These are phyloP conservation scores for Euptelea pleiosperma DNA, from an alignment of 164 flowering plant genomes.

Conservation along the genomic window DNA sequence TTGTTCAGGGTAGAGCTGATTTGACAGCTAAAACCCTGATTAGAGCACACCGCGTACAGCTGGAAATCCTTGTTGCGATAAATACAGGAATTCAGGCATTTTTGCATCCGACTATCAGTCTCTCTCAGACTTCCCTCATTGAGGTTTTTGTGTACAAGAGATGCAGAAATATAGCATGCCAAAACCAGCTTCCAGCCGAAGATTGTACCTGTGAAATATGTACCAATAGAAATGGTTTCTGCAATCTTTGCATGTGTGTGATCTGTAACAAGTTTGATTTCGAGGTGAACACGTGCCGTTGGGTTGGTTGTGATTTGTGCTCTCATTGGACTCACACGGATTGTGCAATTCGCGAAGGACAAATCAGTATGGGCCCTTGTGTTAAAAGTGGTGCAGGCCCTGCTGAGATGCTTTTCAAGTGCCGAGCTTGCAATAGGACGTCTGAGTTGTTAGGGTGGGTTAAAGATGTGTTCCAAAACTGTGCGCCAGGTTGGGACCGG, in stretches of 20 bases:
- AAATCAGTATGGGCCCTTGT: constrained; percentile 71
- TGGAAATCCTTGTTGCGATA: constrained; percentile 86
- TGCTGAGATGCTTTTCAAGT: constrained; percentile 84
- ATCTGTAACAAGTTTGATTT: constrained; percentile 95
- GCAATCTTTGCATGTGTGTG: constrained; percentile 97
- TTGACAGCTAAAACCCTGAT: constrained; percentile 61
- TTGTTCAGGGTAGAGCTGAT: constrained; percentile 71
- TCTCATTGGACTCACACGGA: constrained; percentile 99
- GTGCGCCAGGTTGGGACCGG: constrained; percentile 89
- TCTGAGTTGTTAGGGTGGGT: constrained; percentile 98
- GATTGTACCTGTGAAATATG: constrained; percentile 87
- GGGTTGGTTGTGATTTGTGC: constrained; percentile 96
- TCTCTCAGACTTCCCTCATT: constrained; percentile 79
- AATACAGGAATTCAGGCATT: constrained; percentile 94
- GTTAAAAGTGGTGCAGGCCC: constrained; percentile 58
- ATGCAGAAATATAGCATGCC: constrained; percentile 95
- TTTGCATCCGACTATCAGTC: constrained; percentile 81
- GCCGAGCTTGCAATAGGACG: constrained; percentile 84
- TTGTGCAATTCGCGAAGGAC: constrained; percentile 89
- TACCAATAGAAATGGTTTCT: constrained; percentile 80
- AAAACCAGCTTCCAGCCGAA: constrained; percentile 84
- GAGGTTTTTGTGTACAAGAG: constrained; percentile 85
- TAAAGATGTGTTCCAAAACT: constrained; percentile 93
- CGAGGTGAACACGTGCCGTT: constrained; percentile 94
- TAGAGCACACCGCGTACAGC: constrained; percentile 77